Evolutionary conservation across 1,284 basidiomycete species (phyloP).

Genomic region (Earliella scabrosa): DNA sequence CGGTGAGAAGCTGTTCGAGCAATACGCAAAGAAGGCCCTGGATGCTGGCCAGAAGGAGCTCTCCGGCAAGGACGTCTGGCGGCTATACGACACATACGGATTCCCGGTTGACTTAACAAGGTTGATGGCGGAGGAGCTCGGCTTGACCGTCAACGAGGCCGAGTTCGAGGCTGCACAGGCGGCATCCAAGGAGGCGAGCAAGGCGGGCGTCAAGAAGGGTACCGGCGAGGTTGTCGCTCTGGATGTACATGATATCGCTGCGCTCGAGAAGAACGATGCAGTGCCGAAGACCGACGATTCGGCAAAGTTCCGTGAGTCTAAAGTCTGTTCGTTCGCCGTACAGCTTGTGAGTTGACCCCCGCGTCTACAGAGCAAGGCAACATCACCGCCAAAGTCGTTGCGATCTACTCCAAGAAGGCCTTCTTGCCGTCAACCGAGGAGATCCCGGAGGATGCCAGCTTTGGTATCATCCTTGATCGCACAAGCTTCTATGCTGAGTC

Average conservation of each 20-base stretch:
- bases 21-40: slow-evolving; percentile 79
- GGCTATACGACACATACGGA: slow-evolving; percentile 97
- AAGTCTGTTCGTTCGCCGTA: slow-evolving; percentile 32
- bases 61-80: slow-evolving; percentile 94
- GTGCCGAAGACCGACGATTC: slow-evolving; percentile 96
- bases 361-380: slow-evolving; percentile 66
- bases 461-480: slow-evolving; percentile 90
- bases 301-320: slow-evolving; percentile 77
- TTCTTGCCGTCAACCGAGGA: slow-evolving; percentile 75
- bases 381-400: slow-evolving; percentile 78
- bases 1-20: slow-evolving; percentile 96
- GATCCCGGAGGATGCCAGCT: slow-evolving; percentile 66
- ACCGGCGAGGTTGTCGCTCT: slow-evolving; percentile 80
- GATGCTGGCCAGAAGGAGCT: slow-evolving; percentile 72
- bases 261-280: slow-evolving; percentile 78
- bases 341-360: background rate
- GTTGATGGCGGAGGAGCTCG: slow-evolving; percentile 96
- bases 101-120: slow-evolving; percentile 98
- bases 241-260: slow-evolving; percentile 94
- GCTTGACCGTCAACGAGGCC: slow-evolving; percentile 83
- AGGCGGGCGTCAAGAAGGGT: slow-evolving; percentile 76
- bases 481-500: slow-evolving; percentile 99
- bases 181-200: slow-evolving; percentile 90
- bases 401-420: slow-evolving; percentile 84
- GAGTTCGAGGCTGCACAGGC: slow-evolving; percentile 93